Evolutionary conservation across 208 protist genomes (phyloP), one percentile per base, ranked within the genome.

Genomic region (Trypanosoma conorhini): DNA sequence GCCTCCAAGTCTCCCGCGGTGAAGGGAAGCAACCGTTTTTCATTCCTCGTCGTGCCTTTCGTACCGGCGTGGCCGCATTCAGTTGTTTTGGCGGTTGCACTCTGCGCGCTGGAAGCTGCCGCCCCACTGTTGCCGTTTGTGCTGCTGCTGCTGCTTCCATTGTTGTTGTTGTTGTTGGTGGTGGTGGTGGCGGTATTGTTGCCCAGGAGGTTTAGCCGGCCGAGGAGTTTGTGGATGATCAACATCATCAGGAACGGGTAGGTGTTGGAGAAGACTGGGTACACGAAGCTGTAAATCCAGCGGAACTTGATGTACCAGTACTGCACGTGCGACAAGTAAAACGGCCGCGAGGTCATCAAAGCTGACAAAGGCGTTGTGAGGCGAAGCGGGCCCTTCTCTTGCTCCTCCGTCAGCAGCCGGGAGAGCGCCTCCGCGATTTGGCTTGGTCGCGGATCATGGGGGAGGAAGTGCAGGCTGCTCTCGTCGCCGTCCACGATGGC

Each of bases 191-290:
- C 62, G 35, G 40, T 68, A 8, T 40, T 62, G 44, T 63, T 67
- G 17, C 22, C 31, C 35, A 30, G 40, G n/a, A 24, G 65, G 52
- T n/a, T 24, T 54, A 72, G 72, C 21, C 65, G 57, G 17, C 50
- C 5, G 4, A 92, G 48, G 48, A 83, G 60, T 54, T 76, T 82
- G 33, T 89, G 86, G n/a, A 86, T 61, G 48, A 96, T 70, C 67
- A 85, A 93, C 82, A 92, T 89, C 19, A 96, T 63, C 26, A 93
- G 26, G 68, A 96, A 91, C 17, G 91, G 91, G 57, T 76, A 68
- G 26, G 70, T 66, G 68, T 81, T 87, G 28, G 63, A 81, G 30
- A 81, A 31, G 46, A 83, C 67, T 17, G 91, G 84, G 0, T 72
- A 63, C 0, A 88, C 54, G 24, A 81, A 56, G 66, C 70, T 72